Conservation (phyloP, 2,329 filamentous ascomycete species). For the Colletotrichum costaricense region DNA sequence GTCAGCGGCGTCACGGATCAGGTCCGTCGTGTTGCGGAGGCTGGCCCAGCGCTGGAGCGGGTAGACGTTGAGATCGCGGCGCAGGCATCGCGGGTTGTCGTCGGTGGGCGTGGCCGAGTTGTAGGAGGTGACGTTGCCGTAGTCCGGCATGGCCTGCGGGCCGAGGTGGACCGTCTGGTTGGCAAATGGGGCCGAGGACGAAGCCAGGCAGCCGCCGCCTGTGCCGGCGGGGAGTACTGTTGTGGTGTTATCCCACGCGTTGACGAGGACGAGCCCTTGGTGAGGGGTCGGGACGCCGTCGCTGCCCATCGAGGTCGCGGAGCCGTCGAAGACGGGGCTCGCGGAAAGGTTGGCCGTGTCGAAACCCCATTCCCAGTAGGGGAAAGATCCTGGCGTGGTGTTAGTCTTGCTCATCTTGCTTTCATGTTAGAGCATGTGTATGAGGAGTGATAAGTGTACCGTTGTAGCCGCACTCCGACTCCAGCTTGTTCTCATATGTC, state of each 20-base stretch:
- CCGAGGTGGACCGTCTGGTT: constrained; percentile 53
- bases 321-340: constrained; percentile 54
- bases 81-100: constrained; percentile 56
- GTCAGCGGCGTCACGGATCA: constrained; percentile 42
- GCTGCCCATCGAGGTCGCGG: constrained; percentile 49
- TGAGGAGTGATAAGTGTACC: constrained; percentile 18
- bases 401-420: neutral
- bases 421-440: neutral
- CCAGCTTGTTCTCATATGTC: constrained; percentile 38
- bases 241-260: neutral
- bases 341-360: constrained; percentile 42
- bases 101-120: constrained; percentile 40
- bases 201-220: constrained; percentile 58
- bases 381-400: constrained; percentile 27
- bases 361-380: constrained; percentile 30
- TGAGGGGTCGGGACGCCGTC: constrained; percentile 48
- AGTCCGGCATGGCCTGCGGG: constrained; percentile 38
- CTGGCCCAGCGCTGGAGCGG: constrained; percentile 37
- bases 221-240: constrained; percentile 54
- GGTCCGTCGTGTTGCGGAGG: constrained; percentile 40
- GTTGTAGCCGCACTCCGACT: constrained; percentile 39
- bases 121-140: constrained; percentile 31
- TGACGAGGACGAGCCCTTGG: constrained; percentile 35
- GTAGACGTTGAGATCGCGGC: constrained; percentile 47
- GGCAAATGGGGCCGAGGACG: constrained; percentile 47